Evolutionary conservation across 1,139 yeast species (phyloP).

Genomic region (Trichomonascaceae sp.): DNA sequence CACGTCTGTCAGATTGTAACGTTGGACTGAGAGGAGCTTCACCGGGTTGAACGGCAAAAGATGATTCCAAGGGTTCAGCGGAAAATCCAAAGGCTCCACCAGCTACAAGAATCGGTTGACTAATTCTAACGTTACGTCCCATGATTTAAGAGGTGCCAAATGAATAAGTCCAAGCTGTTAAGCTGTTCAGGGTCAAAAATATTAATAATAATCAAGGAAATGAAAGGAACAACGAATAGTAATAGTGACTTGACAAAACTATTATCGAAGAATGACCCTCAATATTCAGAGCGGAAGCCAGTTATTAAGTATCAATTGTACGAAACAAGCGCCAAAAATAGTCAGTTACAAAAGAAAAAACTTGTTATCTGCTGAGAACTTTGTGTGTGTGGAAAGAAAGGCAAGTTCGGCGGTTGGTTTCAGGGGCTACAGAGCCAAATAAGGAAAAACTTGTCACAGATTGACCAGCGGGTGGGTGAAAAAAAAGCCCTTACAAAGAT

Average conservation of each 20-base stretch:
- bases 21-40: slow-evolving; percentile 4
- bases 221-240: background rate
- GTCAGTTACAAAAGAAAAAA: background rate
- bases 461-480: background rate
- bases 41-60: background rate
- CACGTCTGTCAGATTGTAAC: background rate
- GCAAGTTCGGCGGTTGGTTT: background rate
- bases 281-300: background rate
- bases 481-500: no score
- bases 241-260: background rate
- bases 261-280: background rate
- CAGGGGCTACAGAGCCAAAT: background rate
- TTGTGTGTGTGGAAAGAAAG: background rate
- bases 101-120: slow-evolving; percentile 6
- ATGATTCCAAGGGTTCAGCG: slow-evolving; percentile 6
- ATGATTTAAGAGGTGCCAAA: background rate
- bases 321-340: background rate
- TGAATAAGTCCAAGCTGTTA: background rate
- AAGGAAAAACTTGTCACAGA: background rate
- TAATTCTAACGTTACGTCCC: background rate
- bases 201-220: background rate
- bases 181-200: background rate
- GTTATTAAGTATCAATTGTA: background rate
- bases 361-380: background rate
- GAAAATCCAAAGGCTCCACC: slow-evolving; percentile 7